Base-by-base conservation (phyloP, 2,329 filamentous ascomycete genomes). In the Neonectria faginata region DNA sequence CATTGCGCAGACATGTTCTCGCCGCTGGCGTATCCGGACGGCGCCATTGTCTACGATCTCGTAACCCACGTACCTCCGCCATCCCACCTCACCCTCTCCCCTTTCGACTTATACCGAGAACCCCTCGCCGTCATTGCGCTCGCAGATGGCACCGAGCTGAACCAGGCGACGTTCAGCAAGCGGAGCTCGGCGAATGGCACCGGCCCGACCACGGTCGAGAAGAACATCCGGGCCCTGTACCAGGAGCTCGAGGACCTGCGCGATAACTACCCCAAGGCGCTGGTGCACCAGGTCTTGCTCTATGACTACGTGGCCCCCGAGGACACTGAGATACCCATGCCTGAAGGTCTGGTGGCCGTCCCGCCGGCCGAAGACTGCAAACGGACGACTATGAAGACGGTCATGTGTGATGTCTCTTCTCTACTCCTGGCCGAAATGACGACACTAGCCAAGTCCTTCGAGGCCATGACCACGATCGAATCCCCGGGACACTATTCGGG, bases 21-120 rank as follows among this genome's bases (percentile, higher is more conserved):
- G 63, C 95, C 95, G 44, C 83, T 96, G 74, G 92, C 92, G 14
- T 97, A 96, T 78, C 94, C 93, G 11, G 88, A 90, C 71, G 95
- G 95, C 65, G 89, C 90, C 74, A 91, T 98, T 66, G 86, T 97
- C 73, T 97, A 96, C 84, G 92, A 97, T 77, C 86, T 97, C 67
- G 90, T 92, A 62, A 93, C 92, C 65, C 91, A 93, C 74, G 84
- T 91, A 60, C 91, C 93, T 25, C 89, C 92, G n/a, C 86, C 89
- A 33, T 93, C 92, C 33, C 93, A 97, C 76, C 83, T 93, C 47
- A 87, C 92, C 20, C 82, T 97, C 44, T 91, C 91, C 41, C 94
- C 96, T 1, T 97, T 97, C 82, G 96, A 99, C 77, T 84, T 95
- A 47, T 97, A 93, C 78, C 88, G 94, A 72, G 93, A 97, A 77